A percentile compares a stretch with the other conserved stretches of the same genome.
phyloP scores from a whole-genome alignment of 1,284 basidiomycete genomes.

The Fistulinella cinereoalba region DNA sequence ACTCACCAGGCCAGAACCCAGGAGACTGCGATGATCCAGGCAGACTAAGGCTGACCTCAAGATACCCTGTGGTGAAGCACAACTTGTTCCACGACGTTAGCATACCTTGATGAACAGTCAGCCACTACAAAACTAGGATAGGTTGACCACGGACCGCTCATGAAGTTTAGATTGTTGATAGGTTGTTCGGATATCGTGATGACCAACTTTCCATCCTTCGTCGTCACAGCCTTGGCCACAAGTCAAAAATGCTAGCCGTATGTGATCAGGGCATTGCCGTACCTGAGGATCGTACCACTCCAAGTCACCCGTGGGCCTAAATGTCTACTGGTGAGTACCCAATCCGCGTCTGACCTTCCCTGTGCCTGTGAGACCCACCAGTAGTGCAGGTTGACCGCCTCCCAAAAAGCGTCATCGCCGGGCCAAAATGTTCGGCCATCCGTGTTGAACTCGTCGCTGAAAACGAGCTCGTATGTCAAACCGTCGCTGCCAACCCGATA shows the following conservation, averaged over 20 bases:
- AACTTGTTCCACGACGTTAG: slow-evolving; percentile 86
- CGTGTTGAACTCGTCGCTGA: slow-evolving; percentile 87
- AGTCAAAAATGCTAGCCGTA: background rate
- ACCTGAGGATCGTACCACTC: slow-evolving; percentile 84
- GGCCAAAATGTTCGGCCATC: slow-evolving; percentile 81
- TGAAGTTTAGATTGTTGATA: slow-evolving; percentile 74
- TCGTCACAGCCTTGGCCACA: slow-evolving; percentile 53
- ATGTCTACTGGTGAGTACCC: background rate
- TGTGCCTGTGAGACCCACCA: slow-evolving; percentile 36
- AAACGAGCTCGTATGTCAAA: slow-evolving; percentile 76
- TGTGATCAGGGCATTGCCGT: slow-evolving; percentile 20
- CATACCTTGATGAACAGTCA: slow-evolving; percentile 51
- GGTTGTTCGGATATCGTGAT: slow-evolving; percentile 66
- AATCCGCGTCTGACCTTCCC: too few relatives aligned
- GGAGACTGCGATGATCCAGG: slow-evolving; percentile 69
- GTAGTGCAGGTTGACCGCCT: slow-evolving; percentile 45
- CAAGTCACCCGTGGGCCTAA: slow-evolving; percentile 75
- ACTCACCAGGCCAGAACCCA: slow-evolving; percentile 73
- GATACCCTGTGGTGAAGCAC: slow-evolving; percentile 91
- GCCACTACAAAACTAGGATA: background rate
- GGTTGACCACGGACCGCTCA: slow-evolving; percentile 56
- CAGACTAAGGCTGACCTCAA: slow-evolving; percentile 78
- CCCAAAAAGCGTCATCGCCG: slow-evolving; percentile 63
- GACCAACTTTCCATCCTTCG: slow-evolving; percentile 68
- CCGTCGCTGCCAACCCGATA: slow-evolving; percentile 67